Percentiles rank a stretch among this genome's conserved stretches.
Evolutionary conservation across 2,329 filamentous ascomycete genomes (phyloP).

Genomic region (Davidsoniella virescens): DNA sequence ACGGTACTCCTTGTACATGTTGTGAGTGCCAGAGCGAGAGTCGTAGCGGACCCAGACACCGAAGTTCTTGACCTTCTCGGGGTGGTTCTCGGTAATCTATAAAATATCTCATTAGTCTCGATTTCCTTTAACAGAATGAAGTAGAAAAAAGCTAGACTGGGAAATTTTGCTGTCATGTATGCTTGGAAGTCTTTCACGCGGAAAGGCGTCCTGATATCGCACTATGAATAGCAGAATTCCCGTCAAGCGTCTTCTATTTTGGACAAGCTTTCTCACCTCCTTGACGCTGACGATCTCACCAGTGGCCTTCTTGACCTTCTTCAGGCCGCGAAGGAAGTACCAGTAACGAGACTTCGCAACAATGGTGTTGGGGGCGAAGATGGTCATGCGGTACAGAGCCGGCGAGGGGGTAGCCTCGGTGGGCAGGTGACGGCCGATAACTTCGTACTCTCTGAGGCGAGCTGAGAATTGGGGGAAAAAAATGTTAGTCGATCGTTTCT

Average conservation of each 20-base stretch:
- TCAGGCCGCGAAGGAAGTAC: slow-evolving; percentile 99
- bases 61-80: slow-evolving; percentile 99
- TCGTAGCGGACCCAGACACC: slow-evolving; percentile 99
- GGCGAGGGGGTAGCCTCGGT: slow-evolving; percentile 92
- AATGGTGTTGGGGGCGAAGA: slow-evolving; percentile 94
- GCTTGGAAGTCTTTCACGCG: too few relatives aligned
- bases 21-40: slow-evolving; percentile 98
- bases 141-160: neutral
- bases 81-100: slow-evolving; percentile 96
- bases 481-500: slow-evolving; percentile 20
- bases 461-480: slow-evolving; percentile 35
- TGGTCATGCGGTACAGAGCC: slow-evolving; percentile 99
- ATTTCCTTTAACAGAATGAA: neutral
- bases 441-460: slow-evolving; percentile 99
- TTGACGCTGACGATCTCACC: slow-evolving; percentile 98
- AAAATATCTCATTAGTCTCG: neutral
- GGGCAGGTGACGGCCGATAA: slow-evolving; percentile 98
- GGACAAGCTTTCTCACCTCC: slow-evolving; percentile 45
- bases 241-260: neutral
- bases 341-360: slow-evolving; percentile 99
- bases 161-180: neutral
- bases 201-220: neutral
- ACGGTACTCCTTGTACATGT: slow-evolving; percentile 99
- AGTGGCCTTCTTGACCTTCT: slow-evolving; percentile 99
- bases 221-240: neutral